Base-by-base conservation (phyloP, 1,139 yeast genomes). In the Tardiomyces digboiensis region DNA sequence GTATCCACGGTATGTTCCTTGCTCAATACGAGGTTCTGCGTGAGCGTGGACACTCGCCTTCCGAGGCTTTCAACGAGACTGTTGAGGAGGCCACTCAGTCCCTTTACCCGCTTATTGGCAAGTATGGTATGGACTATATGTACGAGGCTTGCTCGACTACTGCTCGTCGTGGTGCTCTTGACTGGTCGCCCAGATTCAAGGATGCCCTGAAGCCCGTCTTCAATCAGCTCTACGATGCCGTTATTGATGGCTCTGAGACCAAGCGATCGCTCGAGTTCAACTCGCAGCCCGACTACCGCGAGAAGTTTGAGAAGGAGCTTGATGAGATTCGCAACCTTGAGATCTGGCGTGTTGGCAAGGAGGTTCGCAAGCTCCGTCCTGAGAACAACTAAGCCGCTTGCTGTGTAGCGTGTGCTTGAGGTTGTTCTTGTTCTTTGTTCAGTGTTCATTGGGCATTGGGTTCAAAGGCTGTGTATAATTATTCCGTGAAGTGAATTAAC, bases 91-190 rank as follows among this genome's bases (percentile, higher is more conserved):
- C 98, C 58, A 91, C 98, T 56, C 98, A 91, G 78, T 91, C 97
- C 49, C 80, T 91, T 64, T 91, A 91, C 85, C 98, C 98, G 73
- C 82, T 91, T 78, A 73, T 91, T 62, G 98, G 98, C 74, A 87
- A 86, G 75, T 85, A 91, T 80, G 98, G 98, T 77, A 91, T 91
- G 98, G 98, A 91, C 76, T 91, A 91, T 91, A 91, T 91, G 98
- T 91, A 91, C 82, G 97, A 89, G 68, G 98, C 98, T 62, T 91
- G 98, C 76, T 91, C 98, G 58, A 91, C 98, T 68, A 91, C 98
- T 60, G 98, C 98, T 62, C 87, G 97, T 80, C 88, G 98, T 78
- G 98, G 98, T 80, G 98, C 98, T 67, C 81, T 91, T 65, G 98
- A 91, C 79, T 91, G 98, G 98, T 89, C 91, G 80, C 98, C 97